Evolutionary conservation across 331 rosid species (phyloP), one percentile per base, ranked within the genome.

Genomic region (Pyrus hybrid): DNA sequence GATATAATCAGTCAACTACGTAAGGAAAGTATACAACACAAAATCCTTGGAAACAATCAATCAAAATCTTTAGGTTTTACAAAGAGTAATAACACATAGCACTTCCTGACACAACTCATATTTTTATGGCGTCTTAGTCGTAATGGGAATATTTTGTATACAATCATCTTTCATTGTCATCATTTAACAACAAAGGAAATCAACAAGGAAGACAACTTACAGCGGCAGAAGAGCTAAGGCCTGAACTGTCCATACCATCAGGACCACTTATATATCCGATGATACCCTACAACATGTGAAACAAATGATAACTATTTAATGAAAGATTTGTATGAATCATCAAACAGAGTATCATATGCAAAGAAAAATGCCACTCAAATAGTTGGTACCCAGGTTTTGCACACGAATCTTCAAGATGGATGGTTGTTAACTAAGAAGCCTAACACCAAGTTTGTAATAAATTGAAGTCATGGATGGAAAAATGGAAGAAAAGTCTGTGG

Each of bases 161-260:
- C 65, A 13, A 72, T 37, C 45, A 37, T 18, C 25, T 68, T 73
- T 75, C 68, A 37, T 69, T 71, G 37, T 64, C 77, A 78, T 67
- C 67, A 71, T 32, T 45, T 9, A 37, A 37, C 58, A 29, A 53
- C 43, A 74, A 79, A 82, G 28, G 47, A 26, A 75, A 79, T 45
- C 63, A 61, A 60, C 47, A 72, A 77, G 57, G 63, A 81, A 79
- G 5, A 67, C 14, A 63, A 81, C 97, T 89, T 87, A 94, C 99
- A 28, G 99, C 99, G 62, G 99, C 99, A 74, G 99, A 94, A 75
- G 99, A 92, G 84, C 99, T 94, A 76, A 94, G 85, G 62, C 99
- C 99, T 23, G 97, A 92, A 88, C 97, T 86, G 89, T 94, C 96
- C 80, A 94, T 87, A 74, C 89, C 97, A 60, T 85, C 88, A 67